Evolutionary conservation across 2,329 filamentous ascomycete species (phyloP), one percentile per base, ranked within the genome.

Genomic region (Aspergillus tamarii): DNA sequence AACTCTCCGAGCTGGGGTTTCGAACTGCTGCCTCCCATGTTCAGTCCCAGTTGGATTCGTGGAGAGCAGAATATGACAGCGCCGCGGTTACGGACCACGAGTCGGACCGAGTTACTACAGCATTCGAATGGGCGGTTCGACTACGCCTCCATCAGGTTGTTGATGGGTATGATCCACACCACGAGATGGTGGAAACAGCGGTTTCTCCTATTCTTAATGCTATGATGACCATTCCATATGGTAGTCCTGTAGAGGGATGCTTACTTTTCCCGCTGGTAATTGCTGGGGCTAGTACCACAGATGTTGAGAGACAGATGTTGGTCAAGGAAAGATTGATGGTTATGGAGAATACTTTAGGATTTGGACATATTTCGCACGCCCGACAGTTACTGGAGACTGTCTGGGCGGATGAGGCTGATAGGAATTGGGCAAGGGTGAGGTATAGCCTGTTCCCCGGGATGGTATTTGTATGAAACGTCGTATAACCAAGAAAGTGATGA

Each of bases 331-430:
- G 79, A 5, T 70, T 81, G 57, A 73, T 81, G 69, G 76, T 82
- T 16, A 82, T 82, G 78, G 80, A 82, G 67, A 72, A 78, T 39
- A 82, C 80, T 0, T 74, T 79, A 32, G 80, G 80, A 0, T 82
- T 82, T 61, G 76, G 77, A 4, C 81, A 82, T 69, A 77, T 82
- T 3, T 76, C 79, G 41, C 77, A 80, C 39, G 76, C 78, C 0
- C 67, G 79, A 45, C 75, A 78, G 45, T 65, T 82, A 14, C 72
- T 82, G 2, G 78, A 81, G 61, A 72, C 73, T 4, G 79, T 82
- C 0, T 82, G 80, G 80, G 67, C 67, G 59, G 63, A 63, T 23
- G 62, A 62, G 3, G 43, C 52, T 11, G 68, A 73, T 30, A 52
- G 69, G n/a, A 75, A 76, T 53, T 75, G 73, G 73, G 73, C 73